These are phyloP conservation scores for Diaporthe aspalathi DNA, from an alignment of 2,329 filamentous ascomycete species.

Conservation along the genomic window DNA sequence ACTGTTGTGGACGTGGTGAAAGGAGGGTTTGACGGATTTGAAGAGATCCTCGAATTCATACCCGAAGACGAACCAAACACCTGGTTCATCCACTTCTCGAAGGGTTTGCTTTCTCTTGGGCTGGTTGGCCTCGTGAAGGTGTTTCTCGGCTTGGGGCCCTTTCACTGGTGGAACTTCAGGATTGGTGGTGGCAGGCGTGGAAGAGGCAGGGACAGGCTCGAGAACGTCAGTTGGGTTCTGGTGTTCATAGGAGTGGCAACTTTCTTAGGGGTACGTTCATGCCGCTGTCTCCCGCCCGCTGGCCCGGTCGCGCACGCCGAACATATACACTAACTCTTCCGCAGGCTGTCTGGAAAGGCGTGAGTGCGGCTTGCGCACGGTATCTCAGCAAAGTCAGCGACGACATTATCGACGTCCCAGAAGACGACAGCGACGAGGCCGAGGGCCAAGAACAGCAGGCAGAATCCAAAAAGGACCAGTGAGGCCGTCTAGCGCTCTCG, in stretches of 20 bases:
- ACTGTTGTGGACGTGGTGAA: slow-evolving; percentile 66
- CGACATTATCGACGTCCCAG: slow-evolving; percentile 83
- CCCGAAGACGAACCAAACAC: slow-evolving; percentile 64
- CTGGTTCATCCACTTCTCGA: slow-evolving; percentile 87
- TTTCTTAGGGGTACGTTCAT: slow-evolving; percentile 75
- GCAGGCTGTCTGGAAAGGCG: slow-evolving; percentile 83
- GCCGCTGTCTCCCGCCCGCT: slow-evolving; percentile 38
- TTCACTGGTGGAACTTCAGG: slow-evolving; percentile 81
- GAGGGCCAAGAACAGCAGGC: slow-evolving; percentile 46
- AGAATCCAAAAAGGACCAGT: slow-evolving; percentile 46
- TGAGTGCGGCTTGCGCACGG: slow-evolving; percentile 77
- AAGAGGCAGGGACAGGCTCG: slow-evolving; percentile 80
- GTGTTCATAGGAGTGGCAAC: slow-evolving; percentile 84
- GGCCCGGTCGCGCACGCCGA: background rate
- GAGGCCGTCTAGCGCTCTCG: slow-evolving; percentile 27
- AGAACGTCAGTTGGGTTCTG: slow-evolving; percentile 82
- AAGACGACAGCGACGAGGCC: slow-evolving; percentile 62
- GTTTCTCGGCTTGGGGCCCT: slow-evolving; percentile 78
- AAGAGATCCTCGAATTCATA: slow-evolving; percentile 52
- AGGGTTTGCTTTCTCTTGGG: slow-evolving; percentile 90
- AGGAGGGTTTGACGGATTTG: slow-evolving; percentile 52
- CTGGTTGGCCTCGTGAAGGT: slow-evolving; percentile 87
- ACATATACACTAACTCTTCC: slow-evolving; percentile 42
- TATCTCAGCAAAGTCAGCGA: slow-evolving; percentile 83
- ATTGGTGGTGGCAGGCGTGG: slow-evolving; percentile 66